These are phyloP conservation scores for Corniculantispora saksenae DNA, from an alignment of 2,329 filamentous ascomycete species.

Conservation along the genomic window DNA sequence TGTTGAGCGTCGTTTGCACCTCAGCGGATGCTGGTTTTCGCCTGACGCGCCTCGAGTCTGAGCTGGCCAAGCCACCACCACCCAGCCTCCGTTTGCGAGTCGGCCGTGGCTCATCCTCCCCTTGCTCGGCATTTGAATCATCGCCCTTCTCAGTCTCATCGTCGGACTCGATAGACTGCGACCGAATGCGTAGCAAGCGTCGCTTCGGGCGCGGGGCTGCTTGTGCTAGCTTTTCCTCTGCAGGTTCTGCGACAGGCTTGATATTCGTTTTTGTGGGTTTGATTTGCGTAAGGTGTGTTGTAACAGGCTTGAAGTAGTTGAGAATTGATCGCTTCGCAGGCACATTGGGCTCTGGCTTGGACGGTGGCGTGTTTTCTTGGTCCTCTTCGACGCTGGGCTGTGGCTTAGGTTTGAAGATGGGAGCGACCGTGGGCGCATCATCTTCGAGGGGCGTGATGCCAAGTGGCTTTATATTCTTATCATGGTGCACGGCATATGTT, in stretches of 20 bases:
- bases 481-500: neutral
- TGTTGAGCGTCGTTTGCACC: slow-evolving; percentile 47
- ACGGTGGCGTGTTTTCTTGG: neutral
- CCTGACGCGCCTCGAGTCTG: slow-evolving; percentile 18
- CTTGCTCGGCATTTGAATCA: neutral
- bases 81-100: slow-evolving; percentile 5
- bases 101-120: neutral
- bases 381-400: neutral
- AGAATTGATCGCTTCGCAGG: slow-evolving; percentile 38
- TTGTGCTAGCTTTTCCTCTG: neutral
- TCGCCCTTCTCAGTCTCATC: slow-evolving; percentile 2
- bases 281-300: neutral
- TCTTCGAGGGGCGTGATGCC: neutral
- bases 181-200: slow-evolving; percentile 33
- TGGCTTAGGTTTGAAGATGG: neutral
- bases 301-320: slow-evolving; percentile 41
- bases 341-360: slow-evolving; percentile 1
- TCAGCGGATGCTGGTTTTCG: slow-evolving; percentile 21
- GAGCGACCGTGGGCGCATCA: neutral
- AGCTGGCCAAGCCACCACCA: neutral
- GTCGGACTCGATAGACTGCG: slow-evolving; percentile 18
- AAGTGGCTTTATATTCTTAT: slow-evolving; percentile 9
- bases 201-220: slow-evolving; percentile 19
- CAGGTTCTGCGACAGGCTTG: neutral
- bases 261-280: neutral